A percentile compares a stretch with the other conserved stretches of the same genome.
These are phyloP conservation scores for Tulasnella sp. DNA, from an alignment of 768 basidiomycete species.

Conservation along the genomic window DNA sequence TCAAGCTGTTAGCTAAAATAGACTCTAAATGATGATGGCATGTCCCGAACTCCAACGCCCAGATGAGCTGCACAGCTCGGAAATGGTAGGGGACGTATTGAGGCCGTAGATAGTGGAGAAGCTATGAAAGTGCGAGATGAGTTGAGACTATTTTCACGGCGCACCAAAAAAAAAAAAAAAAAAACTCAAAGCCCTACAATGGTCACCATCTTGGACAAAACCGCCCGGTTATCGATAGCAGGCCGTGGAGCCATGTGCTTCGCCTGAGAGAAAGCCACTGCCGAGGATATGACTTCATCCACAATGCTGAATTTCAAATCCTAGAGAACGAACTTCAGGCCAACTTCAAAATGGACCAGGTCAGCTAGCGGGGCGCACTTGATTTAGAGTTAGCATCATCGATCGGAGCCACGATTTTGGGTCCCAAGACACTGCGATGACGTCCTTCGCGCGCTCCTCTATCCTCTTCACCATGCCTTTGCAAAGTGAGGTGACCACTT, in stretches of 20 bases:
- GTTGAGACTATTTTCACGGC: too few species aligned
- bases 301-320: slow-evolving; percentile 52
- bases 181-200: slow-evolving; percentile 28
- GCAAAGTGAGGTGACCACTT: slow-evolving; percentile 41
- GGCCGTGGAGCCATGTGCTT: slow-evolving; percentile 41
- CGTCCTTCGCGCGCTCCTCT: background rate
- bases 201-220: slow-evolving; percentile 49
- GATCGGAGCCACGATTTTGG: slow-evolving; percentile 50
- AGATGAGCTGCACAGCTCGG: slow-evolving; percentile 70
- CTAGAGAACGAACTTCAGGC: slow-evolving; percentile 27
- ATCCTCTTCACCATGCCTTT: slow-evolving; percentile 18
- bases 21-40: slow-evolving; percentile 59
- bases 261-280: slow-evolving; percentile 45
- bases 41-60: slow-evolving; percentile 56
- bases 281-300: slow-evolving; percentile 48
- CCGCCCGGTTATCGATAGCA: slow-evolving; percentile 41
- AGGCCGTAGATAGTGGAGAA: slow-evolving; percentile 36
- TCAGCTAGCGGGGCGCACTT: slow-evolving; percentile 31
- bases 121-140: slow-evolving; percentile 10
- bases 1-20: slow-evolving; percentile 63
- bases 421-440: slow-evolving; percentile 37
- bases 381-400: slow-evolving; percentile 43
- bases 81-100: slow-evolving; percentile 62
- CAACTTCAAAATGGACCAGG: background rate
- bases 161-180: too few species aligned